A percentile compares a stretch with the other conserved stretches of the same genome.
phyloP scores from a whole-genome alignment of 1,284 basidiomycete genomes.

The Trametes versicolor region DNA sequence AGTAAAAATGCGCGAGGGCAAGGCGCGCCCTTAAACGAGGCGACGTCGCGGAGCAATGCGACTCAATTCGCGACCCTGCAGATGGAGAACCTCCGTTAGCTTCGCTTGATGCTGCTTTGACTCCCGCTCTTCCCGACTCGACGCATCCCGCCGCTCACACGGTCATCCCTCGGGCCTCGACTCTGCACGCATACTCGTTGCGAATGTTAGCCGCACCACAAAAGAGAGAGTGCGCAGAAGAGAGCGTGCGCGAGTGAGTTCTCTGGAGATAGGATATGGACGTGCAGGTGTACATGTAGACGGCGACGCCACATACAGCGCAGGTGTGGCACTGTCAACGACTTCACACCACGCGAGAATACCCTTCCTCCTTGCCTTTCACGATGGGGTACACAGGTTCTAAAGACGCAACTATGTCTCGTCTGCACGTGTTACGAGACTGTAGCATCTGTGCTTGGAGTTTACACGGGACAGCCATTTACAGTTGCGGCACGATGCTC shows the following conservation, averaged over 20 bases:
- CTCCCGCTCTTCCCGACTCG: constrained; percentile 1
- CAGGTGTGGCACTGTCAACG: not conserved
- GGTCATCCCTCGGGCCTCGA: not conserved
- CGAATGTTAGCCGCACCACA: not conserved
- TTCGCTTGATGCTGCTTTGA: constrained; percentile 4
- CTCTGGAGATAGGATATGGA: too few species aligned
- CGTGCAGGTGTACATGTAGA: too few species aligned
- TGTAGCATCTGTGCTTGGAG: too few species aligned
- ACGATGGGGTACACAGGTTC: too few species aligned
- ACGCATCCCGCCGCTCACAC: not conserved
- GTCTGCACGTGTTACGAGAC: too few species aligned
- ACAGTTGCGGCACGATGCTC: too few species aligned
- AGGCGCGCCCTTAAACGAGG: constrained; percentile 6
- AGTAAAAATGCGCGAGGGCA: not conserved
- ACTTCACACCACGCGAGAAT: not conserved
- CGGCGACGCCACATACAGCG: not conserved
- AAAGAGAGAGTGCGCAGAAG: too few species aligned
- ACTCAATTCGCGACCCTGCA: constrained; percentile 6
- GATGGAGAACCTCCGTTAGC: constrained; percentile 4
- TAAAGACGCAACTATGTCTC: too few species aligned
- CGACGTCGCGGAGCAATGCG: constrained; percentile 4
- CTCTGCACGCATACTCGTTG: not conserved
- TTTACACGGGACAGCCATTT: too few species aligned
- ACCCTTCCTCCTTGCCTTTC: too few species aligned
- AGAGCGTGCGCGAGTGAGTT: too few species aligned